Percentiles rank a stretch among this genome's conserved stretches.
phyloP scores from a whole-genome alignment of 177 flowering plant species.

The Vitis hybrid region DNA sequence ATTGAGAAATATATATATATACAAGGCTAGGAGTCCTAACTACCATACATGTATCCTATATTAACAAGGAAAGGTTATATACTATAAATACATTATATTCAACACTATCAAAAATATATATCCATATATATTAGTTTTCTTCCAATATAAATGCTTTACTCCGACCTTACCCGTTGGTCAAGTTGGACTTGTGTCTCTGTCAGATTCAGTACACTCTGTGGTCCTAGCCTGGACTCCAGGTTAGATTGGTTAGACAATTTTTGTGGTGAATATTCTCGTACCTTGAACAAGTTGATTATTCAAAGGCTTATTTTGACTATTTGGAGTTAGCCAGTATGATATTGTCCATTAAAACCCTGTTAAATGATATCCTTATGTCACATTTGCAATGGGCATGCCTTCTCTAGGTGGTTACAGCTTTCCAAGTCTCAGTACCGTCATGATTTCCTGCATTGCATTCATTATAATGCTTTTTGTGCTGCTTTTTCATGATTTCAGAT shows the following conservation, averaged over 20 bases:
- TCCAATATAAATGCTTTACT: not conserved
- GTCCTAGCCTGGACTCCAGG: not conserved
- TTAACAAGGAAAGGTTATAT: too few species aligned
- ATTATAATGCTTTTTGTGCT: not conserved
- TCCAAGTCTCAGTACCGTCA: too few species aligned
- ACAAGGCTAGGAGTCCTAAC: too few species aligned
- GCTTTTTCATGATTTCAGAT: constrained; percentile 50
- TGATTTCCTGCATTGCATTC: not conserved
- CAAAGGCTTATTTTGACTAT: not conserved
- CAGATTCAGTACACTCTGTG: not conserved
- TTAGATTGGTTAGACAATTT: not conserved
- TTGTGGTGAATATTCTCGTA: not conserved
- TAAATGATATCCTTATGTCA: not conserved
- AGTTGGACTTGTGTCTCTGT: not conserved
- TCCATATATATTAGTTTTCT: too few species aligned
- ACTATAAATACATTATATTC: too few species aligned
- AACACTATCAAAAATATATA: too few species aligned
- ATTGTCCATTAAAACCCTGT: not conserved
- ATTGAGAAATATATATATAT: too few species aligned
- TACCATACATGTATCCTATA: too few species aligned
- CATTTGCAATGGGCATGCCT: not conserved
- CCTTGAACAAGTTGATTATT: not conserved
- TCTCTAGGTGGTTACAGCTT: not conserved
- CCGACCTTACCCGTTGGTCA: not conserved
- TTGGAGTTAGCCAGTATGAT: too few species aligned